Evolutionary conservation across 805 yeast genomes (phyloP), one percentile per base, ranked within the genome.

Genomic region (Teunomyces lycoperdinae): DNA sequence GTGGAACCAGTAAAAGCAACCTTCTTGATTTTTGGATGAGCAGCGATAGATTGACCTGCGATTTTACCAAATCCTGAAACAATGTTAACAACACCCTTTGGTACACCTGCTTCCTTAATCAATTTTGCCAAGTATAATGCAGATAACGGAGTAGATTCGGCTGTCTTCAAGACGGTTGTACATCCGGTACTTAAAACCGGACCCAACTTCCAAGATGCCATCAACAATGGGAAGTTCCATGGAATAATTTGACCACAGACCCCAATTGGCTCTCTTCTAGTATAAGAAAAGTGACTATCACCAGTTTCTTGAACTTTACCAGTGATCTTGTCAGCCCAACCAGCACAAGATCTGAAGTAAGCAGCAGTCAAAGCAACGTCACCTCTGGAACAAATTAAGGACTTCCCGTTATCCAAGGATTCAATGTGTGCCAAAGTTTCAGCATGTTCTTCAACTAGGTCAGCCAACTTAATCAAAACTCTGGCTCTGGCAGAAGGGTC

Each of bases 1-100:
- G 97, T 91, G 33, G 97, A 90, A 57, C 97, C 97, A 48, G 97
- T 91, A 74, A 91, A 91, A 9, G 97, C 96, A 63, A 91, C 78
- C 78, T 91, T 91, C 74, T 87, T 87, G 60, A 91, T 83, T 66
- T 79, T 82, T 59, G 84, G 85, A 71, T 91, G 97, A 49, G 76
- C 69, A 43, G 92, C 77, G 55, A 91, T 79, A 39, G 89, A 86
- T 53, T 81, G 81, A 68, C 97, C 97, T 46, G 92, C 86, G 61
- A 79, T 83, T 64, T 81, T 80, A 66, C 97, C 97, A 58, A 79
- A 84, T 49, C 97, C 97, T 56, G 91, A 83, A 45, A 91, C 78
- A 58, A 91, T 80, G 74, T 91, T 91, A 57, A 89, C 76, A 31
- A 89, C 96, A 72, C 97, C 97, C 32, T 88, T 80, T 56, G 97